These are phyloP conservation scores for Alectoria sarmentosa DNA, from an alignment of 495 filamentous ascomycete genomes.

Conservation along the genomic window DNA sequence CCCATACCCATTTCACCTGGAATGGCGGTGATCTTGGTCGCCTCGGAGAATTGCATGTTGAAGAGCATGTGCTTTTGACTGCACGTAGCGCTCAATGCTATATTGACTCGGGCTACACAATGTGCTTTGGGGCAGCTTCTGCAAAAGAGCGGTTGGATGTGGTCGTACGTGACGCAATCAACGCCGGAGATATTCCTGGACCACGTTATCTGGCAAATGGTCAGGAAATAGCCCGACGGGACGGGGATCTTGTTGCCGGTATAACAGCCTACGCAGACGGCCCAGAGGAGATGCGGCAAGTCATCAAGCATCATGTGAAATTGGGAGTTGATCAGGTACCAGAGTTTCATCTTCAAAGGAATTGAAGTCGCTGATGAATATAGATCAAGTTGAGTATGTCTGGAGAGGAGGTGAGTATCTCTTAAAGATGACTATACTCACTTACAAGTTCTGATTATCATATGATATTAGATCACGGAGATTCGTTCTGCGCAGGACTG, in stretches of 20 bases:
- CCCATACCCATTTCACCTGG: background rate
- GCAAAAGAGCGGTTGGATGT: background rate
- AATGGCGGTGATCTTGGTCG: background rate
- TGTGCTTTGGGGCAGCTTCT: background rate
- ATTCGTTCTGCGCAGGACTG: background rate
- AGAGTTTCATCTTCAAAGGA: too few species aligned
- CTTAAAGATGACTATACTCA: background rate
- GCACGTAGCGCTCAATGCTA: background rate
- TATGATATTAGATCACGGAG: background rate
- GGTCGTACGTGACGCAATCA: background rate
- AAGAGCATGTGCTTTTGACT: background rate
- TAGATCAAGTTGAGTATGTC: background rate
- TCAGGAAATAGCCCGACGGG: background rate
- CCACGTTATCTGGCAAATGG: background rate
- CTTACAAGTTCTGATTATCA: background rate
- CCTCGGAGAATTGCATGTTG: background rate
- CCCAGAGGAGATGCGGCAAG: background rate
- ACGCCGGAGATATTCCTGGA: background rate
- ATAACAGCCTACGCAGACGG: background rate
- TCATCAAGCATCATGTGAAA: background rate
- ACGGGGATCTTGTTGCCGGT: background rate
- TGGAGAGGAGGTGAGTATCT: background rate
- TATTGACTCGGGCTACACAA: background rate
- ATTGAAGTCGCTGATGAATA: too few species aligned
- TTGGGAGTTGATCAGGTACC: background rate